These are phyloP conservation scores for Myriosclerotinia curreyana DNA, from an alignment of 2,329 filamentous ascomycete species.

Conservation along the genomic window DNA sequence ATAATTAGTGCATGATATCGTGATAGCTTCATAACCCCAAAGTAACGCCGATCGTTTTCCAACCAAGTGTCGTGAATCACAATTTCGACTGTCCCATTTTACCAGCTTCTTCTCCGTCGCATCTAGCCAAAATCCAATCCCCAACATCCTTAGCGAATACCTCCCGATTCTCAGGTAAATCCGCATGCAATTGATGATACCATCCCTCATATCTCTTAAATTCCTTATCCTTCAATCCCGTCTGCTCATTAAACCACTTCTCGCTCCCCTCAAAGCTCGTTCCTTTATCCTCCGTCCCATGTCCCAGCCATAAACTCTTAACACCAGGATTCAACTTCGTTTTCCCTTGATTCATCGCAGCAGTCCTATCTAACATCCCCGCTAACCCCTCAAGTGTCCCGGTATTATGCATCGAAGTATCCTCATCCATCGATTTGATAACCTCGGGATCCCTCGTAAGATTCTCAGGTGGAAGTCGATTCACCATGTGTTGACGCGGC, in stretches of 20 bases:
- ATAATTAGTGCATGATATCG: background rate
- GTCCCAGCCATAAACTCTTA: slow-evolving; percentile 65
- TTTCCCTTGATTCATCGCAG: slow-evolving; percentile 55
- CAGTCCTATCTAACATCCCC: slow-evolving; percentile 72
- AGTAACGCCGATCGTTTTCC: slow-evolving; percentile 1
- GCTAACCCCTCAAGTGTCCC: slow-evolving; percentile 81
- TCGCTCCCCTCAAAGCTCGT: slow-evolving; percentile 64
- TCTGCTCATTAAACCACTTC: slow-evolving; percentile 57
- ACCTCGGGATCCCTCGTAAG: slow-evolving; percentile 67
- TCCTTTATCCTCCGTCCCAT: slow-evolving; percentile 72
- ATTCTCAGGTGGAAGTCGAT: slow-evolving; percentile 58
- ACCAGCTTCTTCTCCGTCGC: slow-evolving; percentile 18
- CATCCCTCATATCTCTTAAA: slow-evolving; percentile 73
- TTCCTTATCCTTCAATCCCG: slow-evolving; percentile 61
- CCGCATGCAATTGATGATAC: slow-evolving; percentile 71
- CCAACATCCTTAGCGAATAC: slow-evolving; percentile 55
- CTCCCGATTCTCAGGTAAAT: slow-evolving; percentile 43
- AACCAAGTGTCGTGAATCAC: slow-evolving; percentile 16
- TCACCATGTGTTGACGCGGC: slow-evolving; percentile 62
- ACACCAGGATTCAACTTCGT: slow-evolving; percentile 53
- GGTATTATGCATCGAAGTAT: slow-evolving; percentile 74
- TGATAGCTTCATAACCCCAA: background rate
- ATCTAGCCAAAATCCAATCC: slow-evolving; percentile 57
- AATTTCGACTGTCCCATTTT: slow-evolving; percentile 27
- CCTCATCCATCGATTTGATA: slow-evolving; percentile 57